A percentile compares a stretch with the other conserved stretches of the same genome.
Evolutionary conservation across 352 stramenopile genomes (phyloP).

Genomic region (Bremia lactucae): DNA sequence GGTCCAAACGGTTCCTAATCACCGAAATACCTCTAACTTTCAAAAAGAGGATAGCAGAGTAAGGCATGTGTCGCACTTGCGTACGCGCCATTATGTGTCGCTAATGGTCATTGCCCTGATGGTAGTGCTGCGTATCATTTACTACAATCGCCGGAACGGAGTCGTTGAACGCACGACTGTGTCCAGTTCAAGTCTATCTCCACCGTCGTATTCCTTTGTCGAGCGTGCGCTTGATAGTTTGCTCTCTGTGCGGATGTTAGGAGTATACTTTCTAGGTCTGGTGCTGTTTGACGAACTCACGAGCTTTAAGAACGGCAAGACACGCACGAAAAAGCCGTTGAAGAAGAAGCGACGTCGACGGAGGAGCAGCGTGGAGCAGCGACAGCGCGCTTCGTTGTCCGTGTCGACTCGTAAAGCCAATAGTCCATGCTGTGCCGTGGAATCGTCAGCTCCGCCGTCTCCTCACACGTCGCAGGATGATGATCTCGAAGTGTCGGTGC

Average conservation of each 20-base stretch:
- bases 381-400: conserved; percentile 13
- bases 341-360: conserved; percentile 13
- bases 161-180: conserved; percentile 15
- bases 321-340: not conserved
- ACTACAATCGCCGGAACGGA: conserved; percentile 16
- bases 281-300: conserved; percentile 45
- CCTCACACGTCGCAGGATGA: conserved; percentile 31
- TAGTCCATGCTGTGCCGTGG: conserved; percentile 4
- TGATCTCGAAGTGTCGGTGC: conserved; percentile 50
- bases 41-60: not conserved
- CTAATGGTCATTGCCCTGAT: conserved; percentile 21
- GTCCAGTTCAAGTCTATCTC: not conserved
- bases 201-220: conserved; percentile 18
- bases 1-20: too few species aligned
- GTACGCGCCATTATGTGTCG: conserved; percentile 42
- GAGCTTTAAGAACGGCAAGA: conserved; percentile 12
- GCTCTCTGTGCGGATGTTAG: conserved; percentile 39
- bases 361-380: conserved; percentile 6
- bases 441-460: conserved; percentile 13
- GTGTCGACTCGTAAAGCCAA: conserved; percentile 14
- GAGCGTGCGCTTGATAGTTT: conserved; percentile 32
- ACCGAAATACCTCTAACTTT: not conserved
- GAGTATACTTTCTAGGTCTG: conserved; percentile 35
- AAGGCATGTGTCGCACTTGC: conserved; percentile 30
- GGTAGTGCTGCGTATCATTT: conserved; percentile 28